phyloP scores from a whole-genome alignment of 1,284 basidiomycete genomes.

The Heterobasidion occidentale region DNA sequence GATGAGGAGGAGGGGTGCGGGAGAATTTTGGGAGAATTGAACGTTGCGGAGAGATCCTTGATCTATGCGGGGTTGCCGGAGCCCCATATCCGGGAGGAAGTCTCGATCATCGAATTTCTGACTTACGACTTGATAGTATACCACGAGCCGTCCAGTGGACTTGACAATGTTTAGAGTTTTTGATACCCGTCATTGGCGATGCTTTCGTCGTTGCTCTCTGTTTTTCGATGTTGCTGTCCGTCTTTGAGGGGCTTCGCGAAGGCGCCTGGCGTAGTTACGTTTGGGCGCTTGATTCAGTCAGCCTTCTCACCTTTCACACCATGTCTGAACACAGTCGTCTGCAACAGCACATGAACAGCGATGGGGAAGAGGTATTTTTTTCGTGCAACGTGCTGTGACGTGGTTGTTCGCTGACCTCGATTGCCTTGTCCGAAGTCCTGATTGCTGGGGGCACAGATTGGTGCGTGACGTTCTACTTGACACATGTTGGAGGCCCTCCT shows the following conservation, averaged over 20 bases:
- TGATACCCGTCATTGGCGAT: neutral
- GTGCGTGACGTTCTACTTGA: slow-evolving; percentile 31
- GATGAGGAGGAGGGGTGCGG: neutral
- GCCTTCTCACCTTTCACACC: neutral
- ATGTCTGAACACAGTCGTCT: neutral
- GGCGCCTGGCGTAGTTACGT: neutral
- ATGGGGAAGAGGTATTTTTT: slow-evolving; percentile 3
- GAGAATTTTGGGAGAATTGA: neutral
- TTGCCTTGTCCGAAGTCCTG: slow-evolving; percentile 42
- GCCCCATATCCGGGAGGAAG: neutral
- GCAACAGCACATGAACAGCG: neutral
- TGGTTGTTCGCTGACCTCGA: neutral
- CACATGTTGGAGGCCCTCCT: too few species aligned
- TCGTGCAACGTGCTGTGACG: neutral
- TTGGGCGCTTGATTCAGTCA: neutral
- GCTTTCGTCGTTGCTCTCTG: neutral
- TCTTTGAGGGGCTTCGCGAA: too few species aligned
- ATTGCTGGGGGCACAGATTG: slow-evolving; percentile 84
- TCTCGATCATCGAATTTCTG: neutral
- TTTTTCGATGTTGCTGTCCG: neutral
- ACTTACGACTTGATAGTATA: neutral
- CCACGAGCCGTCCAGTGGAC: neutral
- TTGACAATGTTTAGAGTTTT: neutral
- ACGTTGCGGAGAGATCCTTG: neutral
- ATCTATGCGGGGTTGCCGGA: neutral